Evolutionary conservation across 2,329 filamentous ascomycete genomes (phyloP), one percentile per base, ranked within the genome.

Genomic region (Aciculosporium take): DNA sequence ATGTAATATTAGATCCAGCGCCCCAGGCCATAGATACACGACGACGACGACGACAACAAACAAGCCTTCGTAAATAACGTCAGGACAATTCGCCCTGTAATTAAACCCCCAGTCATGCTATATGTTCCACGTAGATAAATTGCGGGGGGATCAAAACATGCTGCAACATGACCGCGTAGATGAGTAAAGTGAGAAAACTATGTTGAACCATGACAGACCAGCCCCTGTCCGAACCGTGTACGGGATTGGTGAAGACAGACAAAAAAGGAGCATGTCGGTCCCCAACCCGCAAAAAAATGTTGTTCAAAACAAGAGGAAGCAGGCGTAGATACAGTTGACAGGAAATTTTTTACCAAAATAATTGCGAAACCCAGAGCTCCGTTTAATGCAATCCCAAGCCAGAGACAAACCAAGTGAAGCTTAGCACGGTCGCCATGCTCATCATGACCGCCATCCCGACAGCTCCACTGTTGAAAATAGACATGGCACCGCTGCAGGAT

Each of bases 361-460:
- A 13, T 35, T n/a, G 13, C 18, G 17, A 10, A 5, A 27, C 13
- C 9, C 4, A 23, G n/a, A 31, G 21, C 18, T 36, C 24, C 12
- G 12, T 48, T 24, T 45, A 60, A 35, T 64, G 53, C 28, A 62
- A 51, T 7, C 58, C 62, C 9, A 74, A 53, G 2, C 75, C 74
- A 20, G 64, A 64, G 29, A 78, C 72, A 49, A 79, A 79, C 74
- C 74, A 79, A 24, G 74, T 78, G 48, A 80, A 79, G 53, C 71
- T 74, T 24, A 73, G 48, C 4, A 79, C 61, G 1, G 75, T 79
- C 33, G 76, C 54, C 25, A 70, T 37, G 49, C 68, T 67, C 69
- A 78, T 76, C 10, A 64, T 61, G 38, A 74, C 34, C 28, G 69
- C 68, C 42, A 76, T 65, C 5, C 65, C 62, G 7, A 76, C 28